Base-by-base conservation (phyloP, 179 eudicot genomes). In the Silene noctiflora region DNA sequence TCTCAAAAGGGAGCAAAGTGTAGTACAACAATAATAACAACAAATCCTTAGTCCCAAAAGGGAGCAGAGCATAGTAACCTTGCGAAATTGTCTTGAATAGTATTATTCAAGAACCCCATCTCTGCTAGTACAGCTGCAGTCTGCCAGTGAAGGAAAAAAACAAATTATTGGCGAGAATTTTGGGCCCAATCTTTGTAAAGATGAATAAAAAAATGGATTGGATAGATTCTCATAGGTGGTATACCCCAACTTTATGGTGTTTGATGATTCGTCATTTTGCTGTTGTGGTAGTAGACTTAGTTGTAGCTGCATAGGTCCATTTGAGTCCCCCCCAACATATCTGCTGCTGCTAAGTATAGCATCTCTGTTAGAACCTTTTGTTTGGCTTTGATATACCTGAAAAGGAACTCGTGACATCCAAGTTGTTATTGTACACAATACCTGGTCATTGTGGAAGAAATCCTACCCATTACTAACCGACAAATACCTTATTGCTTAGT, bases 231-330 rank as follows among this genome's bases (percentile, higher is more conserved):
- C 48, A 51, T 79, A 27, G 64, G 67, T 76, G 77, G 63, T 53
- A 61, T 76, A 82, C 85, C 85, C 85, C 48, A 82, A 76, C 33
- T 82, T 79, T 60, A 82, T 21, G 46, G 69, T 61, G 44, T 61
- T 69, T 83, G 82, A 67, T 64, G 83, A 25, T 75, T 75, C 88
- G 72, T 69, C 75, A 69, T 78, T 80, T 67, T 84, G 79, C 80
- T 83, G 90, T 67, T 85, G 87, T 75, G 97, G 92, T 86, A 83
- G 94, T 86, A 83, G 94, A 84, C 89, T 42, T 60, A 91, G 97
- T 80, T 88, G 90, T 76, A 91, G 89, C 59, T 83, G 84, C 59
- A 84, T 80, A 21, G 85, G 79, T 77, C 75, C 88, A 72, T 76
- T 60, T 71, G 82, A 79, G 81, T 85, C 87, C 68, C 85, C 87